A percentile compares a stretch with the other conserved stretches of the same genome.
phyloP scores from a whole-genome alignment of 1,139 yeast genomes.

The Nakaseomyces sp. region DNA sequence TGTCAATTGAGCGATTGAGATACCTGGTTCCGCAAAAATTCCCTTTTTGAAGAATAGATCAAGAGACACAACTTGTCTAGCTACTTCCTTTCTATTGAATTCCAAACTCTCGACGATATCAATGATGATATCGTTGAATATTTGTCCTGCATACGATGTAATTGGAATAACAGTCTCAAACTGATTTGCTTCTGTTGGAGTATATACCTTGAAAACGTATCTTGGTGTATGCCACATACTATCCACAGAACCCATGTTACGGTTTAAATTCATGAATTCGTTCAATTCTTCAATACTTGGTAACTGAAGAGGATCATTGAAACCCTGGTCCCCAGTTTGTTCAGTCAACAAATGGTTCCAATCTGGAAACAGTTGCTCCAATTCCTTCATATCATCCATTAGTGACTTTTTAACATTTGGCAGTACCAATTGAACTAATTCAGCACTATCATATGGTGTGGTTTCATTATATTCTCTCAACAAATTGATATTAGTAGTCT shows the following conservation, averaged over 20 bases:
- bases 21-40: constrained; percentile 75
- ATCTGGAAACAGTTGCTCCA: constrained; percentile 29
- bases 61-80: constrained; percentile 70
- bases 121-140: constrained; percentile 65
- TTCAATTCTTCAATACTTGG: constrained; percentile 39
- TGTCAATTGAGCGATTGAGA: constrained; percentile 65
- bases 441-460: constrained; percentile 48
- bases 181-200: constrained; percentile 34
- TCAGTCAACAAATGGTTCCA: constrained; percentile 23
- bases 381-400: constrained; percentile 34
- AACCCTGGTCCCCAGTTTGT: constrained; percentile 24
- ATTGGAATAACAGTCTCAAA: constrained; percentile 70
- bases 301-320: constrained; percentile 26
- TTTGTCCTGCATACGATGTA: constrained; percentile 48
- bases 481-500: constrained; percentile 17
- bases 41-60: constrained; percentile 64
- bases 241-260: constrained; percentile 39
- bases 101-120: constrained; percentile 76
- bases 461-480: constrained; percentile 26
- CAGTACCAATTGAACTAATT: constrained; percentile 43
- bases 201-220: constrained; percentile 56
- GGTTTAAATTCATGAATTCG: constrained; percentile 28
- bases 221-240: constrained; percentile 51
- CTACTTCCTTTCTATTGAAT: constrained; percentile 80
- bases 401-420: constrained; percentile 42